These are phyloP conservation scores for Aegilops speltoides DNA, from an alignment of 176 grass and related monocot species.

Conservation along the genomic window DNA sequence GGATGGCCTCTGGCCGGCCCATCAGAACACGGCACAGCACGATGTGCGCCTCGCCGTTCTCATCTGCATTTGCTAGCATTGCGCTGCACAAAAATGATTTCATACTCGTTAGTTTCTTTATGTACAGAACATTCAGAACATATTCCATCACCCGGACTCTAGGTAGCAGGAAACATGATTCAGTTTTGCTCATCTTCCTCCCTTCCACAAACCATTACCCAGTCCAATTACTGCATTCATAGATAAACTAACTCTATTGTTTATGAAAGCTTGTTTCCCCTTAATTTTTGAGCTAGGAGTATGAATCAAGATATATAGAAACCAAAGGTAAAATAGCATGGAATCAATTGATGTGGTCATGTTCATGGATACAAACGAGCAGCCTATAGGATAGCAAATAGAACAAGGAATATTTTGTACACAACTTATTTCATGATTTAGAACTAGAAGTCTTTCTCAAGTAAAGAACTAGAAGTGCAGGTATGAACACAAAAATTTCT, in stretches of 20 bases:
- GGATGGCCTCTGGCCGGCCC: slow-evolving; percentile 60
- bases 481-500: not conserved
- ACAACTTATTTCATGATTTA: no score
- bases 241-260: not conserved
- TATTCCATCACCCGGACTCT: not conserved
- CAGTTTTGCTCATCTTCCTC: not conserved
- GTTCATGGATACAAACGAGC: not conserved
- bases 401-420: not conserved
- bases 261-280: not conserved
- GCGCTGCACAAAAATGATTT: slow-evolving; percentile 38
- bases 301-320: not conserved
- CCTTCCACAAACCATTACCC: not conserved
- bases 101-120: not conserved
- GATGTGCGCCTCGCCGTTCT: slow-evolving; percentile 63
- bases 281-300: not conserved
- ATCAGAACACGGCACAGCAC: slow-evolving; percentile 78
- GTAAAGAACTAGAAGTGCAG: not conserved
- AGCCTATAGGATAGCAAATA: not conserved
- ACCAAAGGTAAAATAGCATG: not conserved
- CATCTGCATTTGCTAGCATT: slow-evolving; percentile 53
- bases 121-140: not conserved
- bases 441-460: not conserved
- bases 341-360: not conserved
- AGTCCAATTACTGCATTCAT: not conserved
- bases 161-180: not conserved